phyloP scores from a whole-genome alignment of 768 basidiomycete genomes.

The Dentipellis fragilis region DNA sequence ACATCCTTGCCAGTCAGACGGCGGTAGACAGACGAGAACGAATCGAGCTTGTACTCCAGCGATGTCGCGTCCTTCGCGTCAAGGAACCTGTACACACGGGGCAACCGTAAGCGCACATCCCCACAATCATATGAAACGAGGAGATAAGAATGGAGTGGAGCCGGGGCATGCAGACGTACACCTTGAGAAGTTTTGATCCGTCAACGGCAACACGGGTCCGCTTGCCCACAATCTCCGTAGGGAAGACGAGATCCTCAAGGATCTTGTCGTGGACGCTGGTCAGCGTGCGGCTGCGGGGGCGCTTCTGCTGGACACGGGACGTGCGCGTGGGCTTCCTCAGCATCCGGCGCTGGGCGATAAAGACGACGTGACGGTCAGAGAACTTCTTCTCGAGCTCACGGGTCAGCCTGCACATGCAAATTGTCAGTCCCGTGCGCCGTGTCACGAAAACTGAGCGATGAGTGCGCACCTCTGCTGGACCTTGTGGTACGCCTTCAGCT shows the following conservation, averaged over 20 bases:
- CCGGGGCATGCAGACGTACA: conserved; percentile 50
- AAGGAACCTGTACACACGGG: conserved; percentile 58
- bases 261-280: conserved; percentile 97
- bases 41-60: conserved; percentile 99
- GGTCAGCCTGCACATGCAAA: conserved; percentile 58
- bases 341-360: conserved; percentile 97
- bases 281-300: conserved; percentile 93
- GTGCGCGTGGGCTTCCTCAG: conserved; percentile 93
- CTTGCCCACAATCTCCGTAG: conserved; percentile 98
- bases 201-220: conserved; percentile 89
- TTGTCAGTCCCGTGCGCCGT: conserved; percentile 1
- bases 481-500: conserved; percentile 97
- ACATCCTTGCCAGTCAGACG: conserved; percentile 96
- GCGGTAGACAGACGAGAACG: conserved; percentile 95
- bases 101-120: not conserved
- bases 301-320: conserved; percentile 89
- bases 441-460: not conserved
- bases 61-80: conserved; percentile 97
- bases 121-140: conserved; percentile 5
- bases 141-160: not conserved
- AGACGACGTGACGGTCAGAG: conserved; percentile 97
- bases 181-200: conserved; percentile 93
- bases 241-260: conserved; percentile 97
- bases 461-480: conserved; percentile 79
- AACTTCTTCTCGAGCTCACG: conserved; percentile 99